These are phyloP conservation scores for Waltergamsia citrina DNA, from an alignment of 2,329 filamentous ascomycete genomes.

Conservation along the genomic window DNA sequence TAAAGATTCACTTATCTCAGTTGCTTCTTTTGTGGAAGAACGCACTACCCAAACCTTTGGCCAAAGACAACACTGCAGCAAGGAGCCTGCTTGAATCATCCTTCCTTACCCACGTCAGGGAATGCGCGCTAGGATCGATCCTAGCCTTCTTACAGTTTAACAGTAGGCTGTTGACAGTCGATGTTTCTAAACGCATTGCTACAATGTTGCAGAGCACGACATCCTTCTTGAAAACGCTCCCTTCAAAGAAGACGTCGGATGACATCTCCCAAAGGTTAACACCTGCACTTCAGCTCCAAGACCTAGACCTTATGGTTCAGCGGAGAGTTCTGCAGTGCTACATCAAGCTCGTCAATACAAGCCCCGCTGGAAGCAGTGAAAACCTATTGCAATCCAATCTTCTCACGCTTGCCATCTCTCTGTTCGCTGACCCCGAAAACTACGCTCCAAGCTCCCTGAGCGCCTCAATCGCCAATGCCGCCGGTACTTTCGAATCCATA, in stretches of 20 bases:
- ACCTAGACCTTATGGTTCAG: conserved; percentile 88
- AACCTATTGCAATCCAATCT: conserved; percentile 85
- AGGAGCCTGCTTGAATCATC: conserved; percentile 81
- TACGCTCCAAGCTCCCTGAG: conserved; percentile 79
- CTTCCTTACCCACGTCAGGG: conserved; percentile 87
- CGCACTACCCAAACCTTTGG: conserved; percentile 85
- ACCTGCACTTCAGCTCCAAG: conserved; percentile 78
- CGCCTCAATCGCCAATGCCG: conserved; percentile 82
- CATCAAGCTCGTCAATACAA: conserved; percentile 80
- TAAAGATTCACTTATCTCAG: conserved; percentile 95
- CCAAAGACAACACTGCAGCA: conserved; percentile 80
- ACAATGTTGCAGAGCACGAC: conserved; percentile 94
- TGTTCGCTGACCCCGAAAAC: conserved; percentile 88
- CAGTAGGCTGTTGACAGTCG: conserved; percentile 78
- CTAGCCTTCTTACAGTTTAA: conserved; percentile 92
- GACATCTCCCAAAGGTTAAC: conserved; percentile 78
- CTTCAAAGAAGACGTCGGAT: conserved; percentile 74
- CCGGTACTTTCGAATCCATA: conserved; percentile 82
- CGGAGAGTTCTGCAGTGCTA: conserved; percentile 92
- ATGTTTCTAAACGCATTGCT: conserved; percentile 87
- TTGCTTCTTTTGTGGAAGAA: conserved; percentile 95
- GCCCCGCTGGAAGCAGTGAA: conserved; percentile 76
- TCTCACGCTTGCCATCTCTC: conserved; percentile 77
- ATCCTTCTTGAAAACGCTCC: conserved; percentile 76
- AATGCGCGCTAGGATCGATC: conserved; percentile 87